Evolutionary conservation across 306 rosid genomes (phyloP), one percentile per base, ranked within the genome.

Genomic region (Vigna trinervia): DNA sequence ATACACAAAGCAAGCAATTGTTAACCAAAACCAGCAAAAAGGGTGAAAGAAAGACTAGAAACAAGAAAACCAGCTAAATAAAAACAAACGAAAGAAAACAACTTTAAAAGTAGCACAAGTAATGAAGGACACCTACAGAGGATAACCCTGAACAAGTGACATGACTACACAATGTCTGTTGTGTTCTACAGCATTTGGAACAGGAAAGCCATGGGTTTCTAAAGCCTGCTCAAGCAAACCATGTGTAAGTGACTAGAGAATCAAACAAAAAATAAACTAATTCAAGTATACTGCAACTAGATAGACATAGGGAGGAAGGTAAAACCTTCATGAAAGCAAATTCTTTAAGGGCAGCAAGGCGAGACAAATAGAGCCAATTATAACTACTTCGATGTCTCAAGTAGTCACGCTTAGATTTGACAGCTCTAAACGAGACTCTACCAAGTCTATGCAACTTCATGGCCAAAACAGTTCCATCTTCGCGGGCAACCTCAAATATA

Each of bases 371-470:
- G 14, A 94, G 88, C 98, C 98, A 94, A 75, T 87, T 94, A 71
- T 30, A 94, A 89, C 94, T 90, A 54, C 93, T 90, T 28, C 95
- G 96, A 77, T 94, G 97, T 84, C 81, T 85, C 78, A 94, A 81
- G 79, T 94, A 94, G 80, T 92, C 98, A 80, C 98, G 98, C 92
- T 94, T 94, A 3, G 96, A 85, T 81, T 94, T 94, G 47, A 94
- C 97, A 60, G 96, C 97, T 71, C 98, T 88, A 69, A 94, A 94
- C 65, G 98, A 94, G 71, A 88, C 89, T 84, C 98, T 86, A 58
- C 98, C 98, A 71, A 94, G 97, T 72, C 97, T 85, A 74, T 94
- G 96, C 82, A 92, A 80, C 88, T 94, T 94, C 92, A 90, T 89
- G 60, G 92, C 96, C 67, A 92, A 62, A 78, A 94, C 71, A 0